Conservation (phyloP, 1,284 basidiomycete species). For the Naganishia albida region DNA sequence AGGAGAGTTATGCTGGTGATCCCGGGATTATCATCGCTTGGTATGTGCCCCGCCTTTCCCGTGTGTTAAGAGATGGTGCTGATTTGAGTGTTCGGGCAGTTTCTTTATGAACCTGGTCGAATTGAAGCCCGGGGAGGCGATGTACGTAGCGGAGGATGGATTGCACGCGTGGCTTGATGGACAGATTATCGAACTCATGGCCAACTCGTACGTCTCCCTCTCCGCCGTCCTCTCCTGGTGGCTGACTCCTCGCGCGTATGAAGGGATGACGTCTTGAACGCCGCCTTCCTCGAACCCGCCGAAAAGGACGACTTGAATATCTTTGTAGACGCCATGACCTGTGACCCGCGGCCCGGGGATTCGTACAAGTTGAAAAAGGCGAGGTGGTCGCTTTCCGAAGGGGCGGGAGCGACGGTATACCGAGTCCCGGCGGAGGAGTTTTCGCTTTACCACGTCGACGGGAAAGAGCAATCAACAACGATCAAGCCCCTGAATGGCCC, state of each 20-base stretch:
- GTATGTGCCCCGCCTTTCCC: slow-evolving; percentile 35
- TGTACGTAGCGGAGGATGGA: slow-evolving; percentile 48
- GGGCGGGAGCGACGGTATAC: slow-evolving; percentile 29
- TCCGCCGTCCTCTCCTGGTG: background rate
- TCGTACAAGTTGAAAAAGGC: slow-evolving; percentile 29
- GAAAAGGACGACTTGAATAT: slow-evolving; percentile 44
- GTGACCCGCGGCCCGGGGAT: slow-evolving; percentile 35
- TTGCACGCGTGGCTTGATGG: slow-evolving; percentile 46
- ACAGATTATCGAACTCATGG: slow-evolving; percentile 55
- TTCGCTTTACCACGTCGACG: slow-evolving; percentile 39
- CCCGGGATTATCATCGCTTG: slow-evolving; percentile 40
- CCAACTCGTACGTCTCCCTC: slow-evolving; percentile 21
- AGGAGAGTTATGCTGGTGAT: slow-evolving; percentile 43
- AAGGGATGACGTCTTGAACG: slow-evolving; percentile 53
- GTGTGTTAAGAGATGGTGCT: background rate
- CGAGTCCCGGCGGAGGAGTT: slow-evolving; percentile 44
- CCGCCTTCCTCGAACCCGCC: slow-evolving; percentile 46
- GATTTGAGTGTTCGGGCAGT: slow-evolving; percentile 30
- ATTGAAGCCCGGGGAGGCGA: slow-evolving; percentile 44
- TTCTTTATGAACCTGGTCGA: slow-evolving; percentile 48
- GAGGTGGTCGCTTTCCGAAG: slow-evolving; percentile 20
- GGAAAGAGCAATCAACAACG: slow-evolving; percentile 31
- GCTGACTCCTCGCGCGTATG: slow-evolving; percentile 34
- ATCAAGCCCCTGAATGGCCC: slow-evolving; percentile 40
- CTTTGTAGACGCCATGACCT: slow-evolving; percentile 40